Evolutionary conservation across 2,329 filamentous ascomycete genomes (phyloP).

Genomic region (Diaporthe sp.): DNA sequence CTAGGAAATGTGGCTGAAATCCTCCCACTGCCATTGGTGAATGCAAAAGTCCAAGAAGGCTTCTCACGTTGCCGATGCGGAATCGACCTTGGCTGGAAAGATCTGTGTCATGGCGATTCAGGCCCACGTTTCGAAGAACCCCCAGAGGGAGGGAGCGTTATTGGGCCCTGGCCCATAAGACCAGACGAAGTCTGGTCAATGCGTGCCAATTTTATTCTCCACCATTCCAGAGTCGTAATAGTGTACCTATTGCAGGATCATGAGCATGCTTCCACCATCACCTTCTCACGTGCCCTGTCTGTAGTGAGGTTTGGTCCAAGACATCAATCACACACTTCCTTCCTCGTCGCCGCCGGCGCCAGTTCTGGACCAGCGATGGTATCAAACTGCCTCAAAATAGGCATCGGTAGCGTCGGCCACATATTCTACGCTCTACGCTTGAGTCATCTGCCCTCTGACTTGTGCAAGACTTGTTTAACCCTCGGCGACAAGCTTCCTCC

Average conservation of each 20-base stretch:
- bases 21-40: background rate
- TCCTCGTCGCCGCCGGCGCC: background rate
- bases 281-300: background rate
- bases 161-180: background rate
- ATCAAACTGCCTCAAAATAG: background rate
- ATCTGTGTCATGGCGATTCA: conserved; percentile 31
- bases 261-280: background rate
- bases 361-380: background rate
- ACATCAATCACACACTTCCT: background rate
- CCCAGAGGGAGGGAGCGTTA: background rate
- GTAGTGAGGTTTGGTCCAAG: background rate
- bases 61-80: conserved; percentile 25
- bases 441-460: conserved; percentile 9
- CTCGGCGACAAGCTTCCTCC: background rate
- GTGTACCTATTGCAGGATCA: background rate
- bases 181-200: conserved; percentile 20
- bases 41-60: conserved; percentile 19
- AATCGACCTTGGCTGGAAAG: conserved; percentile 29
- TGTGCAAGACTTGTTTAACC: background rate
- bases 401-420: background rate
- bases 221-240: background rate
- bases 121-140: conserved; percentile 7
- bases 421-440: background rate
- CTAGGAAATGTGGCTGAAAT: background rate
- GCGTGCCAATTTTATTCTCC: conserved; percentile 14